Evolutionary conservation across 768 basidiomycete species (phyloP), one percentile per base, ranked within the genome.

Genomic region (Rossbeevera mucosa): DNA sequence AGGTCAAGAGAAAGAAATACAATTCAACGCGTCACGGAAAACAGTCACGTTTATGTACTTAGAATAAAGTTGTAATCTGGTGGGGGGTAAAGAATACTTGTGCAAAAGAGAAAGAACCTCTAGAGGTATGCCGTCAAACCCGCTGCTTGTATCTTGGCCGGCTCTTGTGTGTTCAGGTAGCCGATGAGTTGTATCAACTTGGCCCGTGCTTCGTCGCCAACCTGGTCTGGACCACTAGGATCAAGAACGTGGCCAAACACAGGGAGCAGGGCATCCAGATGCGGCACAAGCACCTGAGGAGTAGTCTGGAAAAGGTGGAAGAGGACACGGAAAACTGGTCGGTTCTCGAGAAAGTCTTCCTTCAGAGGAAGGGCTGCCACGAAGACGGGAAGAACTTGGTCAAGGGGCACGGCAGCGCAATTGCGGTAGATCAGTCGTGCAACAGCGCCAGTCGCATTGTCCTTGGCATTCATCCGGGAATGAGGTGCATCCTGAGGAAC

Each of bases 361-460:
- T 83, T 85, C 56, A 98, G 73, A 7, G 96, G 96, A 9, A 99
- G 79, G 28, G 88, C 85, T 22, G 73, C 77, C 52, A 96, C 71
- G 65, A 98, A 82, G 48, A 91, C 76, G 2, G 93, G 92, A 11
- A 97, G 80, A 47, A 96, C 92, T 70, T 92, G 86, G 47, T 93
- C 90, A 33, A 97, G 83, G 22, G 95, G 95, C 16, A 98, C 71
- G 13, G 86, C 91, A 12, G 74, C 66, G 4, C 79, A 72, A 70
- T 93, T 94, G 65, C 87, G 87, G 61, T 83, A 67, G 64, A 98
- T 87, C 66, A 98, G 78, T 14, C 96, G 86, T 5, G 84, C 83
- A 48, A 98, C 89, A 22, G 94, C 91, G 41, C 96, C 96, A 7
- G 87, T 81, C n/a, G 96, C 96, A 68, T 99, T 99, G 72, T 99